Evolutionary conservation across 1,139 yeast species (phyloP), one percentile per base, ranked within the genome.

Genomic region (Lodderomyces theae): DNA sequence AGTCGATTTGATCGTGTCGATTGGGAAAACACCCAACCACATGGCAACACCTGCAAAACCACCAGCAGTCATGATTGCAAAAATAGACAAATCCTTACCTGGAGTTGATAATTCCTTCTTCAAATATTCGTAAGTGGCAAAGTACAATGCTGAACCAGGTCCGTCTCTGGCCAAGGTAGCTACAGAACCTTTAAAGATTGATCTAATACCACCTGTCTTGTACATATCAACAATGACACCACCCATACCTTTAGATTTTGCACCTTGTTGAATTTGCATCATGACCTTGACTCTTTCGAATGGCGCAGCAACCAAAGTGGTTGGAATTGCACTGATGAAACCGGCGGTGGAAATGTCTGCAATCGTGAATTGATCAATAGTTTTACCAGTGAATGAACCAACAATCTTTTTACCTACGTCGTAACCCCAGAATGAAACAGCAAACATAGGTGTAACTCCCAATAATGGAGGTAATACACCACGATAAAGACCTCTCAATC

Each of bases 361-460:
- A 49, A 85, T 80, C 22, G 83, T 61, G 53, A 88, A 76, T 16
- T 69, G 63, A 31, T 64, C 62, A 13, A 66, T 64, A 12, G 61
- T 56, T 34, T 64, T 63, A 1, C 77, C 75, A 5, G 75, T 63
- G 39, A 60, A 57, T 5, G 66, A 52, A 1, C 73, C 51, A 3
- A 90, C 95, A 9, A 90, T 46, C 49, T 80, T 79, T 66, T 89
- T 89, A 47, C 97, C 97, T 42, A 88, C 72, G 57, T 89, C 97
- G 65, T 92, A 92, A 58, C 97, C 97, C 97, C 97, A 90, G 71
- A 92, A 92, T 2, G 96, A 86, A 25, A 92, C 94, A 9, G 97
- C 97, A 70, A 92, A 92, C 88, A 92, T 92, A 31, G 98, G 98
- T 0, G 97, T 92, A 22, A 92, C 97, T 24, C 98, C 98, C 22